Conservation (phyloP, 108 stramenopile species). For the Discostella stelligeroides region DNA sequence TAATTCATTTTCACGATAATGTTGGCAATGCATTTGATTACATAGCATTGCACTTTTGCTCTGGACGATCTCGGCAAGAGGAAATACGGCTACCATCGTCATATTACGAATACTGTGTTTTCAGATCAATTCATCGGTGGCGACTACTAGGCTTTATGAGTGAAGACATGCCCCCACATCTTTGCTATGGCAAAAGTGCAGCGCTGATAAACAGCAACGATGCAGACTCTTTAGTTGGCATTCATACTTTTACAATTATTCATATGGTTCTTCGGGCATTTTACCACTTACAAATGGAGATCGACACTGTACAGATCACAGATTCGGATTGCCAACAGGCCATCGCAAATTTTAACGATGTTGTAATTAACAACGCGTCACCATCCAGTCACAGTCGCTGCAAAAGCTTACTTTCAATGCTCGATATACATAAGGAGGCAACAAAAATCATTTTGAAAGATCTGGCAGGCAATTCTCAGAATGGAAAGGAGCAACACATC, state of each 20-base stretch:
- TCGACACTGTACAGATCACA: not conserved
- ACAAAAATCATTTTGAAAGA: conserved; percentile 26
- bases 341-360: conserved; percentile 25
- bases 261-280: conserved; percentile 17
- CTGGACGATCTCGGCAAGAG: conserved; percentile 1
- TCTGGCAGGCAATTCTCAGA: conserved; percentile 1
- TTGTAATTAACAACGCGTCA: conserved; percentile 24
- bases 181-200: conserved; percentile 11
- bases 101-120: conserved; percentile 42
- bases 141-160: conserved; percentile 14
- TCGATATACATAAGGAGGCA: conserved; percentile 39
- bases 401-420: conserved; percentile 26
- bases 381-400: conserved; percentile 26
- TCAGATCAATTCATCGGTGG: conserved; percentile 38
- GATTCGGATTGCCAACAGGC: not conserved
- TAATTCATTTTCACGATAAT: conserved; percentile 32
- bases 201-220: conserved; percentile 2
- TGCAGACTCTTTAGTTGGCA: conserved; percentile 26
- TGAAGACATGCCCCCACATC: not conserved
- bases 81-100: conserved; percentile 21
- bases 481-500: conserved; percentile 1
- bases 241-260: conserved; percentile 17
- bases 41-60: conserved; percentile 7
- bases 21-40: conserved; percentile 36
- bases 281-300: not conserved